Evolutionary conservation across 176 grass and related monocot species (phyloP).

Genomic region (Oryza glumipatula): DNA sequence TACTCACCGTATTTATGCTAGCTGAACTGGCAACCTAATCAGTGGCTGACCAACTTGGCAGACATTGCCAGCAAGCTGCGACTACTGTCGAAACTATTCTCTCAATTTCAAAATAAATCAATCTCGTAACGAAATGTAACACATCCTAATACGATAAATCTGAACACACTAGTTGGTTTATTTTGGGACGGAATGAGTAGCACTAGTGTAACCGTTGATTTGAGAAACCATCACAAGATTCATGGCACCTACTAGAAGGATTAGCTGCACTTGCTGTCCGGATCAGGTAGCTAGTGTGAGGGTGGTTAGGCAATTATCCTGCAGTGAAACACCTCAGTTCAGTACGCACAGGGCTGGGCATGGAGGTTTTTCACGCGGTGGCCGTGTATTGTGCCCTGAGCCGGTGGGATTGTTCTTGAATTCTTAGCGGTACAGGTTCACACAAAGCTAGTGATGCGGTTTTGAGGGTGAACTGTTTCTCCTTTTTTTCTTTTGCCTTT

Average conservation of each 20-base stretch:
- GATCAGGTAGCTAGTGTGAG: not conserved
- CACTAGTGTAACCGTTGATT: not conserved
- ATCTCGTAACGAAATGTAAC: too few relatives aligned
- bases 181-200: too few relatives aligned
- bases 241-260: not conserved
- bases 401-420: not conserved
- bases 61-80: not conserved
- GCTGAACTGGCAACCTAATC: not conserved
- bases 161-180: too few relatives aligned
- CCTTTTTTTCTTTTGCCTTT: too few relatives aligned
- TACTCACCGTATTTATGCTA: not conserved
- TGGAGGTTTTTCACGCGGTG: not conserved
- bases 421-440: not conserved
- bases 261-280: not conserved
- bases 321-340: not conserved
- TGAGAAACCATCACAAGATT: not conserved
- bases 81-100: not conserved
- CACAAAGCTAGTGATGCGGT: conserved; percentile 2
- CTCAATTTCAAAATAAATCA: too few relatives aligned
- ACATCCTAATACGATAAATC: too few relatives aligned
- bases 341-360: not conserved
- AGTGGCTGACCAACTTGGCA: not conserved
- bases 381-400: not conserved
- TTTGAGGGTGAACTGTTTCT: not conserved
- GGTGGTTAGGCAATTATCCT: not conserved